A percentile compares a stretch with the other conserved stretches of the same genome.
phyloP scores from a whole-genome alignment of 257 asterid genomes.

The Nicotiana otophora region DNA sequence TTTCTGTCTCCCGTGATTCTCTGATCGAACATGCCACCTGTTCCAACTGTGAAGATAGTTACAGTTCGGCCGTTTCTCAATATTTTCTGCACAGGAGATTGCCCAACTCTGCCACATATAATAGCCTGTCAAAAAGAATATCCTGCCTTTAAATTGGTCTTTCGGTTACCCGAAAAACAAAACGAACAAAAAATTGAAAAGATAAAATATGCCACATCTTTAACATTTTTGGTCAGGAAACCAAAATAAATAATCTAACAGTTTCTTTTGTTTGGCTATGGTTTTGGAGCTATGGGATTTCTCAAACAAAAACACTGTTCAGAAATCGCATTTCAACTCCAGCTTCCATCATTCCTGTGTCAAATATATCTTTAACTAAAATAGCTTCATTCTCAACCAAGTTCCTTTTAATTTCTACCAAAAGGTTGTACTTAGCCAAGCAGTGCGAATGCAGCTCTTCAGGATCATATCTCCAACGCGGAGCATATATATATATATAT shows the following conservation, averaged over 20 bases:
- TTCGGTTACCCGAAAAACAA: neutral
- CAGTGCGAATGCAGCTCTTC: too few relatives aligned
- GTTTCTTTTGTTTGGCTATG: neutral
- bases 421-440: neutral
- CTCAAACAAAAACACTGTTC: neutral
- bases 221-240: neutral
- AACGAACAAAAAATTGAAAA: neutral
- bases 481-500: too few relatives aligned
- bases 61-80: constrained; percentile 82
- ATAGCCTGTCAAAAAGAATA: constrained; percentile 49
- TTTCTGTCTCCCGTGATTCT: constrained; percentile 44
- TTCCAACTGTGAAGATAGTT: constrained; percentile 84
- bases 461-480: too few relatives aligned
- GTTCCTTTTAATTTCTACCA: neutral
- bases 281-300: neutral
- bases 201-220: neutral
- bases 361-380: neutral
- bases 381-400: neutral
- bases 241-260: neutral
- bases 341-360: neutral
- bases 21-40: constrained; percentile 97
- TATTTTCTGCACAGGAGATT: constrained; percentile 87
- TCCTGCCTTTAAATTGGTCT: neutral
- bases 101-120: constrained; percentile 89
- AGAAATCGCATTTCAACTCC: neutral